Percentiles rank a stretch among this genome's conserved stretches.
Conservation (phyloP, 192 early-diverging fungal genomes). For the Helicostylum pulchrum region DNA sequence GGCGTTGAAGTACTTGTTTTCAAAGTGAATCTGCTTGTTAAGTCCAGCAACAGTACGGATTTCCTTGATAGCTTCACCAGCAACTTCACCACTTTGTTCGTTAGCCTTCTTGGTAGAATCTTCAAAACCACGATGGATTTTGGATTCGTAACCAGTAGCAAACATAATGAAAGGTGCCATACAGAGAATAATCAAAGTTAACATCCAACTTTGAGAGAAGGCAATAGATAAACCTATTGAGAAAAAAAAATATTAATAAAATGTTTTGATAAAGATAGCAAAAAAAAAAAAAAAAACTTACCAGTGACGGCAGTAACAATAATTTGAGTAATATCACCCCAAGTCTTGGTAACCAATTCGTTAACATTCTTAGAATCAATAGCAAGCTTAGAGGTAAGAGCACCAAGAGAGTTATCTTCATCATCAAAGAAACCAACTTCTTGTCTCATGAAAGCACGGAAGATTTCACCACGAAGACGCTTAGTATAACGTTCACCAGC, state of each 20-base stretch:
- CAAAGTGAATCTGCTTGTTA: conserved; percentile 69
- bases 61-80: conserved; percentile 79
- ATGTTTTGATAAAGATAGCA: no score
- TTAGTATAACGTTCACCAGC: conserved; percentile 32
- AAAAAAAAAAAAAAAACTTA: not conserved
- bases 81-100: conserved; percentile 76
- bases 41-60: conserved; percentile 86
- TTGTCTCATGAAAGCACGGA: conserved; percentile 74
- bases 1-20: conserved; percentile 56
- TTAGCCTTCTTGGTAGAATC: conserved; percentile 69
- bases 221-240: conserved; percentile 49
- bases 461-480: conserved; percentile 40
- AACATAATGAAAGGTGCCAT: conserved; percentile 58
- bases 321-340: conserved; percentile 37
- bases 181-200: conserved; percentile 74
- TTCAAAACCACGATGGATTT: conserved; percentile 55
- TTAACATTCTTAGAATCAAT: conserved; percentile 66
- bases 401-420: conserved; percentile 69
- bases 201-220: conserved; percentile 73
- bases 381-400: conserved; percentile 74
- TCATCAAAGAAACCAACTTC: conserved; percentile 87
- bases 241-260: not conserved
- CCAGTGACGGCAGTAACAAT: conserved; percentile 31
- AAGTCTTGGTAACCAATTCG: conserved; percentile 56
- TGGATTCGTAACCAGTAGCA: conserved; percentile 51